A percentile compares a stretch with the other conserved stretches of the same genome.
phyloP scores from a whole-genome alignment of 2,329 filamentous ascomycete genomes.

The Pyrenochaeta sp. region DNA sequence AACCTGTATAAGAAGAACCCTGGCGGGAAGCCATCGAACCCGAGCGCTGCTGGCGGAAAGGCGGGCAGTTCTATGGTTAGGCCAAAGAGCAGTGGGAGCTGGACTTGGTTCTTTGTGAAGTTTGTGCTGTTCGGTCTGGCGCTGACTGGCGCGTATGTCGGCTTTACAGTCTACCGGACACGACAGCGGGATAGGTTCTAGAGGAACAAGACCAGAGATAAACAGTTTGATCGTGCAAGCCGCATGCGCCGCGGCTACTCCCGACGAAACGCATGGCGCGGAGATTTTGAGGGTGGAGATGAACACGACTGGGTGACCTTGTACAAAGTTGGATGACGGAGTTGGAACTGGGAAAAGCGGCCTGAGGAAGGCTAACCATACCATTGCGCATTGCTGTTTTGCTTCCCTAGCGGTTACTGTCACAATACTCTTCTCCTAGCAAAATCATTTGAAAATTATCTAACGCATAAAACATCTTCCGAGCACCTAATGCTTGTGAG shows the following conservation, averaged over 20 bases:
- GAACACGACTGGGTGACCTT: constrained; percentile 18
- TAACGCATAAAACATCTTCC: neutral
- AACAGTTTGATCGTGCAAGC: constrained; percentile 6
- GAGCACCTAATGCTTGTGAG: neutral
- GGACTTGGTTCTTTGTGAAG: constrained; percentile 82
- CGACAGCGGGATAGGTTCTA: constrained; percentile 61
- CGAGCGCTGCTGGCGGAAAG: constrained; percentile 29
- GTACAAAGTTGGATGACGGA: constrained; percentile 31
- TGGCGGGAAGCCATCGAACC: constrained; percentile 18
- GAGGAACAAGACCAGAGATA: constrained; percentile 14
- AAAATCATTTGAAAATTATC: constrained; percentile 2
- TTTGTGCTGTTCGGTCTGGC: constrained; percentile 76
- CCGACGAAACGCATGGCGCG: constrained; percentile 1
- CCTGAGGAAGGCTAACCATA: constrained; percentile 22
- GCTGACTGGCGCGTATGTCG: constrained; percentile 79
- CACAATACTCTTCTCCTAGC: constrained; percentile 14
- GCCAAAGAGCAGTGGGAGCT: constrained; percentile 64
- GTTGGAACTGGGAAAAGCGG: constrained; percentile 9
- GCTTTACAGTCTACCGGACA: constrained; percentile 82
- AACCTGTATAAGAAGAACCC: constrained; percentile 78
- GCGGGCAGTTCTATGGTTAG: constrained; percentile 47
- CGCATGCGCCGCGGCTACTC: neutral
- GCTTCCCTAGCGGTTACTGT: constrained; percentile 13
- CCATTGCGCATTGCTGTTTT: constrained; percentile 20
- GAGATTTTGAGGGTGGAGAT: constrained; percentile 12